Base-by-base conservation (phyloP, 495 filamentous ascomycete genomes). In the Hamigera avellanea region DNA sequence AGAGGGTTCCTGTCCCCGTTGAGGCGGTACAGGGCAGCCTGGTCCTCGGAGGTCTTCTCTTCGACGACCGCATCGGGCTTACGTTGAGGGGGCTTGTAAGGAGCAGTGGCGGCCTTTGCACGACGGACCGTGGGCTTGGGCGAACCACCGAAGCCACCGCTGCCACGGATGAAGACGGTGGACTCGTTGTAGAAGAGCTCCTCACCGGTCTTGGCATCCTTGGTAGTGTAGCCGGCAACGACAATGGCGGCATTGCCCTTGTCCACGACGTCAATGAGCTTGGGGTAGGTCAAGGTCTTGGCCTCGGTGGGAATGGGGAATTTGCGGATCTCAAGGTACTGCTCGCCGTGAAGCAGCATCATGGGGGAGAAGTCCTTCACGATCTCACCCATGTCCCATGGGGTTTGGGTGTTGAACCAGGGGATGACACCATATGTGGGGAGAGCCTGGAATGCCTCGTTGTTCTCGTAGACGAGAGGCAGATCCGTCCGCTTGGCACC, bases 331-430 rank as follows among this genome's bases (percentile, higher is more conserved):
- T 96, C 93, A 46, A 96, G 84, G 72, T 88, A 98, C 65, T 98
- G 91, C 67, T 98, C 91, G 50, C 91, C 91, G 70, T 98, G 91
- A 14, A 98, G 80, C 34, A 98, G 77, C 88, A 96, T 95, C 93
- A 95, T 98, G 44, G 88, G 89, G 4, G 74, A 83, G 73, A 93
- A 98, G 66, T 96, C 85, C 52, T 86, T 85, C 28, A 96, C 78
- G 43, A 98, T 66, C 16, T 93, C 84, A 43, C 78, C 72, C 45
- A 89, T 66, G 65, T 66, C 75, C 70, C 80, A 98, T 36, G 93
- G 86, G 34, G 73, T 67, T 42, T 78, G 68, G 46, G 87, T 79
- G 67, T 82, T 81, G 66, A 98, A 96, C 55, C 76, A 81, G 13
- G 91, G 93, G 53, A 98, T 75, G 35, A 96, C 93, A 59, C 86